These are phyloP conservation scores for Boletellus dicymbophilus DNA, from an alignment of 1,284 basidiomycete genomes.

Conservation along the genomic window DNA sequence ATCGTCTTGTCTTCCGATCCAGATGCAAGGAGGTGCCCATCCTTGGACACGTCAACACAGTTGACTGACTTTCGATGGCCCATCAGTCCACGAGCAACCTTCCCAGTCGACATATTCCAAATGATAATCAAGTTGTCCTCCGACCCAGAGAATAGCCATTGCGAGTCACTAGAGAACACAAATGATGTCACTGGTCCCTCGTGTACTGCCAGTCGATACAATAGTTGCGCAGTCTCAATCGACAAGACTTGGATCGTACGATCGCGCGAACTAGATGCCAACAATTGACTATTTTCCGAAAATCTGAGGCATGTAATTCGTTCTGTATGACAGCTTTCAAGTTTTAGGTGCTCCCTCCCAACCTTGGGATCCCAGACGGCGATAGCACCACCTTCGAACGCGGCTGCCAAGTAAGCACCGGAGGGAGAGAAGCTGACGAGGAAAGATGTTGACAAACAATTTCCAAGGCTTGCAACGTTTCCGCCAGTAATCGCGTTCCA, in stretches of 20 bases:
- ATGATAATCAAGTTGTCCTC: conserved; percentile 15
- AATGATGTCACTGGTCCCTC: conserved; percentile 11
- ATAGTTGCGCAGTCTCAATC: conserved; percentile 6
- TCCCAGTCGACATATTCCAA: conserved; percentile 8
- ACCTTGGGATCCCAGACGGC: conserved; percentile 19
- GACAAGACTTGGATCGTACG: conserved; percentile 17
- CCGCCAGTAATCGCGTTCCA: conserved; percentile 18
- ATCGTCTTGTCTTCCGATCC: conserved; percentile 15
- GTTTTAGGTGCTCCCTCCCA: conserved; percentile 12
- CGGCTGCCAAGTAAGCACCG: conserved; percentile 15
- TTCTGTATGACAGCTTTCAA: background rate
- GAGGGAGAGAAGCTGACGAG: conserved; percentile 15
- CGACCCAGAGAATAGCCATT: conserved; percentile 6
- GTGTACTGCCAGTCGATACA: conserved; percentile 3
- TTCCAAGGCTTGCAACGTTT: conserved; percentile 15
- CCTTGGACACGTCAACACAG: conserved; percentile 6
- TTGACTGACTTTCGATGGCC: conserved; percentile 9
- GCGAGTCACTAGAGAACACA: conserved; percentile 7
- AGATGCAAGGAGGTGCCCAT: conserved; percentile 9
- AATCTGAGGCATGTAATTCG: conserved; percentile 15
- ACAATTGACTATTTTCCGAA: conserved; percentile 12
- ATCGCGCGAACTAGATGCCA: conserved; percentile 17
- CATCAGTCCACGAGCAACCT: conserved; percentile 14
- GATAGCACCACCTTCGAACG: conserved; percentile 9
- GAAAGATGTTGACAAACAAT: conserved; percentile 3